Conservation (phyloP, 495 filamentous ascomycete species). For the Penicillium psychrofluorescens region DNA sequence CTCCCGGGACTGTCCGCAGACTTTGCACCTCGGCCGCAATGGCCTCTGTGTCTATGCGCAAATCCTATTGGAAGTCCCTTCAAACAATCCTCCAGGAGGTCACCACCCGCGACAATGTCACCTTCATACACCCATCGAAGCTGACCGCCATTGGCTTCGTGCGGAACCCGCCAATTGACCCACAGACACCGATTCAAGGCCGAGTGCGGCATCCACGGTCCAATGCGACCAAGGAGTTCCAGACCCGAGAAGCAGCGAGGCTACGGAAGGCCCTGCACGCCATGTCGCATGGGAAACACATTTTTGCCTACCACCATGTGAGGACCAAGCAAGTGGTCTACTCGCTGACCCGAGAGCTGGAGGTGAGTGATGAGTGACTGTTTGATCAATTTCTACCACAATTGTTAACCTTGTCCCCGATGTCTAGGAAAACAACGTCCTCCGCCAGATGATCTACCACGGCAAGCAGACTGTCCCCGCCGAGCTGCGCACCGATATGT, state of each 20-base stretch:
- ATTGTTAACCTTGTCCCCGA: background rate
- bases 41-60: conserved; percentile 17
- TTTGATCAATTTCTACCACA: background rate
- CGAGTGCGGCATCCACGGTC: conserved; percentile 26
- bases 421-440: conserved; percentile 52
- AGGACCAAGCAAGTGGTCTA: conserved; percentile 78
- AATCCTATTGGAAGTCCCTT: conserved; percentile 14
- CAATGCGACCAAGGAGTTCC: conserved; percentile 35
- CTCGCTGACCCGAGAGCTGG: conserved; percentile 60
- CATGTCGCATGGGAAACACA: conserved; percentile 54
- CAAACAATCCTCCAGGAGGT: conserved; percentile 21
- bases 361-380: conserved; percentile 42
- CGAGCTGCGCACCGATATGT: conserved; percentile 81
- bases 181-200: conserved; percentile 32
- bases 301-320: conserved; percentile 79
- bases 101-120: too few relatives aligned
- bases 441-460: conserved; percentile 75
- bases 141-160: conserved; percentile 10
- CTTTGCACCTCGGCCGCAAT: conserved; percentile 25
- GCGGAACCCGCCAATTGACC: conserved; percentile 33
- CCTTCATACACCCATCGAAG: too few relatives aligned
- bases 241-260: conserved; percentile 30
- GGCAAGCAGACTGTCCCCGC: conserved; percentile 84
- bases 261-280: conserved; percentile 41
- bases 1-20: conserved; percentile 5